phyloP scores from a whole-genome alignment of 108 stramenopile genomes.

The Pseudonitzschia multiseries region DNA sequence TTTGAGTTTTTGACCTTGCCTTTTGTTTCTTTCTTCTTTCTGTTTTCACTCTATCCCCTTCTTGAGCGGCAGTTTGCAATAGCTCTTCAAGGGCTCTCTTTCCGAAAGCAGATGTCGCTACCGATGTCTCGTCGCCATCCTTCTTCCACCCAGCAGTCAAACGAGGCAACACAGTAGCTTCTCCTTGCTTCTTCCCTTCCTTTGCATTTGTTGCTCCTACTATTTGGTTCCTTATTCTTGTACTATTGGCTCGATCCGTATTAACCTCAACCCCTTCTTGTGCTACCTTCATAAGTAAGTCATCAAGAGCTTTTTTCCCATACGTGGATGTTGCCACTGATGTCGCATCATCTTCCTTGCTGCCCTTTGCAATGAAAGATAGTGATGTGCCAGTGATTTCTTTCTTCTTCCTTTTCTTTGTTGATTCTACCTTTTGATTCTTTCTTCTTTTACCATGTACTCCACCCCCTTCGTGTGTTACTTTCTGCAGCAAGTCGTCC shows the following conservation, averaged over 20 bases:
- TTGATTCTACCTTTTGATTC: constrained; percentile 4
- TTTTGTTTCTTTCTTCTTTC: constrained; percentile 3
- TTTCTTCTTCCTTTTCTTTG: neutral
- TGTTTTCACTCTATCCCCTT: neutral
- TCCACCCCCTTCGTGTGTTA: constrained; percentile 12
- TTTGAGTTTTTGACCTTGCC: neutral
- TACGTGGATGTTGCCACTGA: constrained; percentile 3
- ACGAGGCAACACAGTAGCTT: neutral
- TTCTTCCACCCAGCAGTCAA: neutral
- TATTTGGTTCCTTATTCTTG: neutral
- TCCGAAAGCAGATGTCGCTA: constrained; percentile 30
- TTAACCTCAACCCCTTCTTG: neutral
- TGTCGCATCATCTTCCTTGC: neutral
- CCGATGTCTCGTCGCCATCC: constrained; percentile 20
- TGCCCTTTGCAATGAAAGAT: constrained; percentile 1
- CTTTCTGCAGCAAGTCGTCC: constrained; percentile 18
- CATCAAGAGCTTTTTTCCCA: constrained; percentile 3
- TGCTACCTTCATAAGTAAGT: neutral
- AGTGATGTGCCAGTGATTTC: neutral
- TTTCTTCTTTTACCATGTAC: neutral
- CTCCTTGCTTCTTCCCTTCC: neutral
- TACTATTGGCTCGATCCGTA: neutral
- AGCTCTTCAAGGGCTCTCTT: constrained; percentile 23
- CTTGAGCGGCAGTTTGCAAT: neutral
- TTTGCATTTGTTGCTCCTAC: neutral